A percentile compares a stretch with the other conserved stretches of the same genome.
Conservation (phyloP, 2,329 filamentous ascomycete genomes). For the Geosmithia putterillii region DNA sequence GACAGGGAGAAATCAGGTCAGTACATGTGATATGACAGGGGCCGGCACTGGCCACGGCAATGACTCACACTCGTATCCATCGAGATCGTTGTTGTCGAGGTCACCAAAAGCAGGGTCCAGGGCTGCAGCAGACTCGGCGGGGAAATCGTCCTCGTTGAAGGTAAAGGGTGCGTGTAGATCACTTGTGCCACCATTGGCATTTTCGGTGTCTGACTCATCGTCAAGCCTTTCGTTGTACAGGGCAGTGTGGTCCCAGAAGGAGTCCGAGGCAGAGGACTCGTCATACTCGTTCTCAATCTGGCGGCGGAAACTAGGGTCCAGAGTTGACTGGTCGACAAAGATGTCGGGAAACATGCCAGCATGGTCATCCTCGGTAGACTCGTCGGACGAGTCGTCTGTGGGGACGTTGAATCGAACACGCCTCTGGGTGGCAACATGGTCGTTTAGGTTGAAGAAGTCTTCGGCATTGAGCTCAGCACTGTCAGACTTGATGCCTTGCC, state of each 20-base stretch:
- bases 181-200: slow-evolving; percentile 11
- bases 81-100: slow-evolving; percentile 22
- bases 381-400: slow-evolving; percentile 11
- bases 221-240: slow-evolving; percentile 15
- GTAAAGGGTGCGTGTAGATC: background rate
- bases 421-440: slow-evolving; percentile 26
- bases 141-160: background rate
- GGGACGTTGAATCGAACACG: slow-evolving; percentile 63
- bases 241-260: slow-evolving; percentile 47
- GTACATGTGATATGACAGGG: slow-evolving; percentile 7
- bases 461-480: background rate
- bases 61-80: slow-evolving; percentile 49
- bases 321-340: slow-evolving; percentile 61
- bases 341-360: slow-evolving; percentile 64
- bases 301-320: slow-evolving; percentile 60
- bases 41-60: slow-evolving; percentile 5
- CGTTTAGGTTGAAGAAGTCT: slow-evolving; percentile 10
- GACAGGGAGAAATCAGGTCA: slow-evolving; percentile 27
- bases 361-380: slow-evolving; percentile 48
- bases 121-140: slow-evolving; percentile 1
- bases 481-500: slow-evolving; percentile 42
- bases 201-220: slow-evolving; percentile 26
- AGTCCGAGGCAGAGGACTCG: slow-evolving; percentile 43
- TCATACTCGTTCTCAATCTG: slow-evolving; percentile 60
- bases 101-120: slow-evolving; percentile 6